phyloP scores from a whole-genome alignment of 345 rosid genomes.

The Euphorbia peplus region DNA sequence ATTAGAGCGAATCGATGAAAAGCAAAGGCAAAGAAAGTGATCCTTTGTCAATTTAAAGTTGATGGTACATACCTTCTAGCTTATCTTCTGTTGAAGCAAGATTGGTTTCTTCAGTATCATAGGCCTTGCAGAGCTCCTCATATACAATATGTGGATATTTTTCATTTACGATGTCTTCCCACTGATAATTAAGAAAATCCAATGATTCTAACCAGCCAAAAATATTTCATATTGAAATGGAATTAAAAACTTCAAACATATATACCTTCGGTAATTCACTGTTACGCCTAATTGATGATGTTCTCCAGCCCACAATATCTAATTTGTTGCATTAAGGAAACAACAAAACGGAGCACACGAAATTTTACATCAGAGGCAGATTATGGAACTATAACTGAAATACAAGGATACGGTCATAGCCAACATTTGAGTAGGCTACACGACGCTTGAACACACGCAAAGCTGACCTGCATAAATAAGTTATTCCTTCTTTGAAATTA shows the following conservation, averaged over 20 bases:
- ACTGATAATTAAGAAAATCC: conserved; percentile 36
- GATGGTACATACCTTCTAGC: conserved; percentile 65
- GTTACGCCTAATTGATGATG: conserved; percentile 82
- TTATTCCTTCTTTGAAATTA: conserved; percentile 17
- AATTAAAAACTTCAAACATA: conserved; percentile 5
- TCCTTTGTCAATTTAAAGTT: background rate
- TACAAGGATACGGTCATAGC: conserved; percentile 82
- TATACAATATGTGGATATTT: conserved; percentile 87
- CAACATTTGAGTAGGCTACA: conserved; percentile 83
- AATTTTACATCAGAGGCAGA: background rate
- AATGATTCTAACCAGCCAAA: conserved; percentile 2
- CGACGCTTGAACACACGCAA: conserved; percentile 70
- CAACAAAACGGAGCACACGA: conserved; percentile 4
- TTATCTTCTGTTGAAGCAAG: conserved; percentile 41
- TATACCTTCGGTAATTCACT: conserved; percentile 80
- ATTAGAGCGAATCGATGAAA: background rate
- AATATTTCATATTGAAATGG: background rate
- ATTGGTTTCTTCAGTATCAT: conserved; percentile 41
- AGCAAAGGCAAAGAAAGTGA: background rate
- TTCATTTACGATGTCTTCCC: conserved; percentile 61
- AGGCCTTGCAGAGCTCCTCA: conserved; percentile 84
- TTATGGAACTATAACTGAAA: background rate
- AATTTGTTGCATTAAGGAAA: conserved; percentile 40
- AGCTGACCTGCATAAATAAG: conserved; percentile 73
- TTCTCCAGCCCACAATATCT: conserved; percentile 99